Conservation (phyloP, 805 yeast genomes). For the Metschnikowia lachancei region DNA sequence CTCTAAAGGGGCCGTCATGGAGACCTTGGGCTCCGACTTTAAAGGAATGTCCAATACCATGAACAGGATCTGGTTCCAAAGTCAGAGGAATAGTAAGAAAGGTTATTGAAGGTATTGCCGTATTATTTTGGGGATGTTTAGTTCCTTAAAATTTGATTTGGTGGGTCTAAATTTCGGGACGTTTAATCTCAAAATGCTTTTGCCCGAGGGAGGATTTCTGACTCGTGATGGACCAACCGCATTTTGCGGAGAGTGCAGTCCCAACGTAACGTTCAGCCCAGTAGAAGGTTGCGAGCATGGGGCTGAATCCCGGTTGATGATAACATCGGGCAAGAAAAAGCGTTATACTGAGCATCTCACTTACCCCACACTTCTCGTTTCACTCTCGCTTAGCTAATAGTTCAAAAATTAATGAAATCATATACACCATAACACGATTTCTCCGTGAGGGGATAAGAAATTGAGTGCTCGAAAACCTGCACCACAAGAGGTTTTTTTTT, state of each 20-base stretch:
- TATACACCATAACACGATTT: neutral
- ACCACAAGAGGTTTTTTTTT: too few relatives aligned
- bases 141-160: neutral
- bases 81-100: neutral
- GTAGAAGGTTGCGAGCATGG: neutral
- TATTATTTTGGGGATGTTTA: neutral
- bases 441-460: neutral
- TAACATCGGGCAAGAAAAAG: neutral
- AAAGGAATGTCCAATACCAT: conserved; percentile 39
- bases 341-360: neutral
- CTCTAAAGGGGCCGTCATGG: conserved; percentile 19
- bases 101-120: neutral
- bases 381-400: neutral
- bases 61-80: neutral
- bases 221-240: conserved; percentile 8
- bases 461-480: conserved; percentile 1
- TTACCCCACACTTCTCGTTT: neutral
- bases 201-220: conserved; percentile 5
- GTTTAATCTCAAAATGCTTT: neutral
- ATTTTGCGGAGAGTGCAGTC: conserved; percentile 15
- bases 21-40: conserved; percentile 40
- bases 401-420: neutral
- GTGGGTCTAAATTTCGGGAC: neutral
- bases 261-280: conserved; percentile 2
- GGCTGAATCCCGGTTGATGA: neutral